Conservation (phyloP, 352 stramenopile species). For the Globisporangium nunn region DNA sequence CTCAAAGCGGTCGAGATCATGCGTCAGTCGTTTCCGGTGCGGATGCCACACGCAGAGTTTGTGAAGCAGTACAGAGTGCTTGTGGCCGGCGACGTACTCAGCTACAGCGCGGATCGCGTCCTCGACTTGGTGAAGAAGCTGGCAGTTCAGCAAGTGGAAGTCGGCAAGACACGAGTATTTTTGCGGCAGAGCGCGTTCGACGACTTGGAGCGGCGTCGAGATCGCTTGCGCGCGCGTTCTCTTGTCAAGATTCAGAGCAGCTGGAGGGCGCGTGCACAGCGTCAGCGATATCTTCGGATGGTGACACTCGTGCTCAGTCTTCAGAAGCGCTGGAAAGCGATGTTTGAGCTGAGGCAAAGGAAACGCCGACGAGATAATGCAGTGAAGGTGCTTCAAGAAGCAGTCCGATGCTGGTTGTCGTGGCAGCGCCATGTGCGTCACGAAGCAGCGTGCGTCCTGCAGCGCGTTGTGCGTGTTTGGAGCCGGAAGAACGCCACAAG, state of each 20-base stretch:
- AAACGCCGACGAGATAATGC: constrained; percentile 24
- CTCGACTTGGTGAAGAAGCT: constrained; percentile 26
- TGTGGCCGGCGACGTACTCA: constrained; percentile 1
- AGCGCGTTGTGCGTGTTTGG: constrained; percentile 24
- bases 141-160: constrained; percentile 35
- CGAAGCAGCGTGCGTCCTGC: constrained; percentile 23
- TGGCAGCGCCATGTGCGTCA: constrained; percentile 13
- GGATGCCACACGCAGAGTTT: constrained; percentile 67
- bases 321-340: constrained; percentile 50
- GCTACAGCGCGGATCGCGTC: constrained; percentile 15
- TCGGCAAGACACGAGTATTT: constrained; percentile 69
- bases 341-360: constrained; percentile 34
- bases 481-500: constrained; percentile 3
- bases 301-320: constrained; percentile 31
- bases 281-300: constrained; percentile 22
- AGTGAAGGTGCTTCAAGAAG: constrained; percentile 27
- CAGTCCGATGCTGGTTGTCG: constrained; percentile 25
- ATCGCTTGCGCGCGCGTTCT: constrained; percentile 21
- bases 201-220: constrained; percentile 42
- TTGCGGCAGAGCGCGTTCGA: constrained; percentile 58
- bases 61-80: constrained; percentile 44
- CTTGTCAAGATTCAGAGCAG: constrained; percentile 38
- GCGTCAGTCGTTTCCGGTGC: constrained; percentile 76
- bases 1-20: constrained; percentile 83
- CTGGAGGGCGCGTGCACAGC: constrained; percentile 33